Conservation (phyloP, 2,329 filamentous ascomycete species). For the Alternaria gaisen region DNA sequence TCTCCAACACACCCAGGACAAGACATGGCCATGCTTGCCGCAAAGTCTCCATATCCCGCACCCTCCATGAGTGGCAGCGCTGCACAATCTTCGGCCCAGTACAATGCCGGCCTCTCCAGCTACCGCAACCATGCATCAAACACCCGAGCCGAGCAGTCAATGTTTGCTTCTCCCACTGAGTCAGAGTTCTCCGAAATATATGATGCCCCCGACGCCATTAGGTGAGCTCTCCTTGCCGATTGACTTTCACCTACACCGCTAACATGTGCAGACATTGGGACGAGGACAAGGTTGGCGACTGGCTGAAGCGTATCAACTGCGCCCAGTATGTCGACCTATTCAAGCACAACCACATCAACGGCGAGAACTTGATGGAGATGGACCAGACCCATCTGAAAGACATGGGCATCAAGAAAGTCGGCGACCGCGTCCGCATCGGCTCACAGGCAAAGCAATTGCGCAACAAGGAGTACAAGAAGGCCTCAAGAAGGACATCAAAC, state of each 20-base stretch:
- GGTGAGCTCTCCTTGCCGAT: slow-evolving; percentile 37
- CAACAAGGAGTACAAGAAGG: slow-evolving; percentile 58
- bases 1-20: slow-evolving; percentile 1
- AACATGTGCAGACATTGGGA: slow-evolving; percentile 71
- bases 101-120: slow-evolving; percentile 44
- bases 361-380: slow-evolving; percentile 95
- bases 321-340: slow-evolving; percentile 93
- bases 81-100: slow-evolving; percentile 46
- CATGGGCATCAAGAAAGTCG: slow-evolving; percentile 98
- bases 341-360: slow-evolving; percentile 93
- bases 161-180: slow-evolving; percentile 84
- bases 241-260: slow-evolving; percentile 13
- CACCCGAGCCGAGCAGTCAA: slow-evolving; percentile 56
- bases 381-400: slow-evolving; percentile 96
- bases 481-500: slow-evolving; percentile 73
- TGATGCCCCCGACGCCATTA: slow-evolving; percentile 72
- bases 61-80: slow-evolving; percentile 54
- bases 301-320: slow-evolving; percentile 89
- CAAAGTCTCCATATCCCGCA: slow-evolving; percentile 74
- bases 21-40: slow-evolving; percentile 79
- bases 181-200: slow-evolving; percentile 86
- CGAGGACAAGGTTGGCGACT: slow-evolving; percentile 90
- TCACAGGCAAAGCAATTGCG: slow-evolving; percentile 60
- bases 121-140: slow-evolving; percentile 49
- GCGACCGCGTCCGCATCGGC: slow-evolving; percentile 86